phyloP scores from a whole-genome alignment of 2,329 filamentous ascomycete species.

The Pseudogymnoascus sp. region DNA sequence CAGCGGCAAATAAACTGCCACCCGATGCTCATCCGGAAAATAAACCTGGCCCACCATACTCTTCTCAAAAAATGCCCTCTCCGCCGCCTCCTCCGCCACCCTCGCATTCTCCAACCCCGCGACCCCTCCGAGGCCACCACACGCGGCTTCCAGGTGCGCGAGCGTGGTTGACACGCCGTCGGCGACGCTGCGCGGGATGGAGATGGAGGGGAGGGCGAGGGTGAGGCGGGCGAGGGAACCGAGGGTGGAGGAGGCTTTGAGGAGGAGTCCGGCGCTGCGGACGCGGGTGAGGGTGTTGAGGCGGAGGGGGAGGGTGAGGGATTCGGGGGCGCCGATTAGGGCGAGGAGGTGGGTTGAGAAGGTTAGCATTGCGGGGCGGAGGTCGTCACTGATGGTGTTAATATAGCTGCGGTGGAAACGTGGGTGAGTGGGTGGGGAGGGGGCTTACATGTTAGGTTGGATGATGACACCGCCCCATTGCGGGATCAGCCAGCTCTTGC shows the following conservation, averaged over 20 bases:
- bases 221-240: constrained; percentile 86
- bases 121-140: constrained; percentile 55
- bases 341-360: constrained; percentile 88
- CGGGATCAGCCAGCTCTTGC: constrained; percentile 77
- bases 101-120: constrained; percentile 72
- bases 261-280: constrained; percentile 71
- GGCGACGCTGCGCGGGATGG: constrained; percentile 80
- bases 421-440: constrained; percentile 38
- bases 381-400: constrained; percentile 39
- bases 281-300: constrained; percentile 80
- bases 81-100: constrained; percentile 78
- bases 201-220: constrained; percentile 76
- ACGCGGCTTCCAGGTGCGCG: constrained; percentile 66
- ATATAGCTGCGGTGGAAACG: constrained; percentile 31
- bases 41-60: constrained; percentile 99
- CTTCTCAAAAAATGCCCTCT: constrained; percentile 95
- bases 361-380: constrained; percentile 75
- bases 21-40: constrained; percentile 96
- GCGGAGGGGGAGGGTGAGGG: constrained; percentile 68
- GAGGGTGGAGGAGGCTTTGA: constrained; percentile 85
- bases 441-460: constrained; percentile 45
- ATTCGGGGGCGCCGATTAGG: constrained; percentile 74
- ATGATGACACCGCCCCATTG: constrained; percentile 84
- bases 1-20: constrained; percentile 89
- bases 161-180: constrained; percentile 77